Conservation (phyloP, 768 basidiomycete species). For the Lactifluus hygrophoroides region DNA sequence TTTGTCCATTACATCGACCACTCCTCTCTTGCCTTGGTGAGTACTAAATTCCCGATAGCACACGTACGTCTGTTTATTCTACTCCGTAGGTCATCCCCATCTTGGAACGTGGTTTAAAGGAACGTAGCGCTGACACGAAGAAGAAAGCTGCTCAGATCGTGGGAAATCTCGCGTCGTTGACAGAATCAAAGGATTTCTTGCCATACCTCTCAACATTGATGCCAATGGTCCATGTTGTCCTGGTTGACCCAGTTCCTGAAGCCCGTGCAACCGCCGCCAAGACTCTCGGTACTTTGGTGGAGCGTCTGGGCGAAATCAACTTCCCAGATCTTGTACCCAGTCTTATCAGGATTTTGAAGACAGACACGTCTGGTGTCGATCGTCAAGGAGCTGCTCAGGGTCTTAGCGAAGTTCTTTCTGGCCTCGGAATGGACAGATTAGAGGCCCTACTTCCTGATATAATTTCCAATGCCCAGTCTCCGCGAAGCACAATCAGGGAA, state of each 20-base stretch:
- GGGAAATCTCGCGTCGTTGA: slow-evolving; percentile 89
- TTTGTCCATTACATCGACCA: slow-evolving; percentile 99
- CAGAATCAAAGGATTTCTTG: slow-evolving; percentile 86
- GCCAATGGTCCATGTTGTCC: slow-evolving; percentile 84
- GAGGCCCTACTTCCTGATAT: slow-evolving; percentile 93
- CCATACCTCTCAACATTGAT: slow-evolving; percentile 86
- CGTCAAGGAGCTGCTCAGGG: slow-evolving; percentile 98
- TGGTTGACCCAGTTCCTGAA: slow-evolving; percentile 96
- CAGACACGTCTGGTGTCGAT: slow-evolving; percentile 91
- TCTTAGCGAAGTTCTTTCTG: slow-evolving; percentile 88
- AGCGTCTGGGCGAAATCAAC: slow-evolving; percentile 86
- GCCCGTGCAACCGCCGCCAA: slow-evolving; percentile 96
- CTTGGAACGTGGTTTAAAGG: slow-evolving; percentile 84
- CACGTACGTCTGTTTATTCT: slow-evolving; percentile 4
- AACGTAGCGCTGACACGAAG: slow-evolving; percentile 90
- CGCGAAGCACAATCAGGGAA: slow-evolving; percentile 85
- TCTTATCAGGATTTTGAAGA: slow-evolving; percentile 78
- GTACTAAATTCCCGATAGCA: slow-evolving; percentile 24
- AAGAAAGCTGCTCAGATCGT: slow-evolving; percentile 95
- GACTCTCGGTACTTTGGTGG: slow-evolving; percentile 91
- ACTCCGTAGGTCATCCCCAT: slow-evolving; percentile 77
- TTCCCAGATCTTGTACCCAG: slow-evolving; percentile 96
- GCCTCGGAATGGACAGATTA: slow-evolving; percentile 94
- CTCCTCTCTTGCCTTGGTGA: slow-evolving; percentile 84
- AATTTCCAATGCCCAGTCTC: slow-evolving; percentile 83